Base-by-base conservation (phyloP, 371 early-diverging fungal species). In the Rhizomucor miehei region DNA sequence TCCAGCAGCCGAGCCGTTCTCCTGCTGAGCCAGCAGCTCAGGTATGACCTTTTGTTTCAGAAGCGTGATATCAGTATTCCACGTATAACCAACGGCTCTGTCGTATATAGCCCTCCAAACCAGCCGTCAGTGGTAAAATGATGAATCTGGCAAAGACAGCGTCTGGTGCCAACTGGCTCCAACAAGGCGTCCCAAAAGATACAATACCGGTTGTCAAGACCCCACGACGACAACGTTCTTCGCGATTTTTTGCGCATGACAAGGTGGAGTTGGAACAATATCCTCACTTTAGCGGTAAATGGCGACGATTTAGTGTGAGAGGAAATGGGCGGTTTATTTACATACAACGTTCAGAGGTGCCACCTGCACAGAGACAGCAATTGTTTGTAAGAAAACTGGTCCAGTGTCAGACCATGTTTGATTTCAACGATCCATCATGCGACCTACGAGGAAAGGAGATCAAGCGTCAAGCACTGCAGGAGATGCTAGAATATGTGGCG, bases 391-490 rank as follows among this genome's bases (percentile, higher is more conserved):
- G 85, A 70, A 98, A 98, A 73, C 69, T 98, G 17, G 67, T 70
- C 16, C 97, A 97, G 66, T 98, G 99, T 66, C 81, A 83, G 48
- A 86, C 90, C 19, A 69, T 97, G 21, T 97, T 97, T 66, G 99
- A 98, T 67, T 98, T 98, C 68, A 91, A 84, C 51, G 96, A 94
- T 69, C 81, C 89, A 9, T 79, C 89, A 35, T 82, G 89, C 17
- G 92, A 95, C 63, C 69, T 94, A 24, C 87, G 84, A 63, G 92
- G 92, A 62, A 98, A 98, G 62, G 97, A 98, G 62, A 92, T 97
- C 57, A 98, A 98, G 65, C 82, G 93, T 47, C 88, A 89, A 58
- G 85, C 94, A 29, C 70, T 98, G 51, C 85, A 87, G 24, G 97
- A 98, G 57, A 81, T 98, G 48, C 80, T 97, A 39, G 95, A 95